These are phyloP conservation scores for Blastomyces parvus DNA, from an alignment of 2,329 filamentous ascomycete genomes.

Conservation along the genomic window DNA sequence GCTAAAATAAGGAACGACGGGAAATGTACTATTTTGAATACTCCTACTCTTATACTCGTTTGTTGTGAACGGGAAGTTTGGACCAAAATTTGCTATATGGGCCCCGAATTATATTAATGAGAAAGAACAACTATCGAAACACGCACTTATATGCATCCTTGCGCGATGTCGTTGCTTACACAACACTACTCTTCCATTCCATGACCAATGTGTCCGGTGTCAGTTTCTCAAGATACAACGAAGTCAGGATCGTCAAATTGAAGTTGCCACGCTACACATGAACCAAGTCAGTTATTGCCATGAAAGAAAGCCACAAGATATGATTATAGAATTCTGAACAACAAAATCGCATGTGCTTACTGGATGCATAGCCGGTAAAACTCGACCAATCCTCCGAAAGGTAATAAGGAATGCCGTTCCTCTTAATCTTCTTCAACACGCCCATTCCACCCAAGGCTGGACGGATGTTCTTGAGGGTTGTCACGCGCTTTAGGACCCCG, in stretches of 20 bases:
- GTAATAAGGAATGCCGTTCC: conserved; percentile 31
- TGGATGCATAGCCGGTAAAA: conserved; percentile 37
- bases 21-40: background rate
- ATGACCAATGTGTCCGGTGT: too few relatives aligned
- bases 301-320: background rate
- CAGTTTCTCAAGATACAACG: conserved; percentile 2
- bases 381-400: conserved; percentile 43
- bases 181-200: background rate
- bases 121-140: background rate
- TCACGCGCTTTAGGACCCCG: conserved; percentile 35
- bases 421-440: conserved; percentile 35
- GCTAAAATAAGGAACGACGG: background rate
- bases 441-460: conserved; percentile 40
- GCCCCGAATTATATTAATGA: background rate
- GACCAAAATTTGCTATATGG: background rate
- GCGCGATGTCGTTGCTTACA: background rate
- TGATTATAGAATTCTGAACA: background rate
- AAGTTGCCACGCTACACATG: conserved; percentile 16
- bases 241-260: conserved; percentile 14
- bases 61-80: background rate
- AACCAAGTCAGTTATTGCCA: background rate
- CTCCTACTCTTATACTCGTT: background rate
- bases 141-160: background rate
- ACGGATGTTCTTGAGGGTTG: conserved; percentile 38
- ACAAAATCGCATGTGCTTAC: conserved; percentile 26